Conservation (phyloP, 106 monocot genomes). For the Amphibolis antarctica region DNA sequence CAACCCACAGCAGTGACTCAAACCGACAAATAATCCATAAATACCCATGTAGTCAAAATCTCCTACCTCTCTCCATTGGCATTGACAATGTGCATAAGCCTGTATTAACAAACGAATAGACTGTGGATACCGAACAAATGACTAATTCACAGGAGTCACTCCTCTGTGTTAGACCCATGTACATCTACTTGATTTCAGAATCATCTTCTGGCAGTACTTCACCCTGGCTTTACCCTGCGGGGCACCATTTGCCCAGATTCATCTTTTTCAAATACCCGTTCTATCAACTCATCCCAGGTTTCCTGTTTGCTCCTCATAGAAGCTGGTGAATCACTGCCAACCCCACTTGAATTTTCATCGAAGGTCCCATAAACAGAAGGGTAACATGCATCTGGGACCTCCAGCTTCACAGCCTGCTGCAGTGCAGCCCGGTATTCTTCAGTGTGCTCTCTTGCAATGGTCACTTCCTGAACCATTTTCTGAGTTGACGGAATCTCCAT, state of each 20-base stretch:
- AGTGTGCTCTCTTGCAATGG: slow-evolving; percentile 43
- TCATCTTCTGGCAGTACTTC: neutral
- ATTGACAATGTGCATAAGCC: too few relatives aligned
- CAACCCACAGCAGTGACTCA: too few relatives aligned
- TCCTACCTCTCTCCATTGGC: too few relatives aligned
- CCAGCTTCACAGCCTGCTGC: slow-evolving; percentile 51
- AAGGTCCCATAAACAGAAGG: slow-evolving; percentile 77
- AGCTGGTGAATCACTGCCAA: slow-evolving; percentile 10
- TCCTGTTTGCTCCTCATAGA: slow-evolving; percentile 22
- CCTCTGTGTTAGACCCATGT: neutral
- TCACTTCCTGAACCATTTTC: slow-evolving; percentile 57
- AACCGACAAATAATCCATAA: too few relatives aligned
- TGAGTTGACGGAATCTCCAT: slow-evolving; percentile 67
- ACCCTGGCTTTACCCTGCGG: neutral
- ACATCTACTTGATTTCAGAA: neutral
- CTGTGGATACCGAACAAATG: neutral
- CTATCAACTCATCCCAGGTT: slow-evolving; percentile 68
- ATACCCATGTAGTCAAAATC: too few relatives aligned
- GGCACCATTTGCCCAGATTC: slow-evolving; percentile 45
- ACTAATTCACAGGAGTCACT: neutral
- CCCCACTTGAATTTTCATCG: slow-evolving; percentile 14
- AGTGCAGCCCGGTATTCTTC: slow-evolving; percentile 77
- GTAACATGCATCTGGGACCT: slow-evolving; percentile 49
- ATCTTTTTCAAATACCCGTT: slow-evolving; percentile 49
- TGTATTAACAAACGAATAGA: slow-evolving; percentile 1